Evolutionary conservation across 2,329 filamentous ascomycete genomes (phyloP).

Genomic region (Aspergillus fijiensis): DNA sequence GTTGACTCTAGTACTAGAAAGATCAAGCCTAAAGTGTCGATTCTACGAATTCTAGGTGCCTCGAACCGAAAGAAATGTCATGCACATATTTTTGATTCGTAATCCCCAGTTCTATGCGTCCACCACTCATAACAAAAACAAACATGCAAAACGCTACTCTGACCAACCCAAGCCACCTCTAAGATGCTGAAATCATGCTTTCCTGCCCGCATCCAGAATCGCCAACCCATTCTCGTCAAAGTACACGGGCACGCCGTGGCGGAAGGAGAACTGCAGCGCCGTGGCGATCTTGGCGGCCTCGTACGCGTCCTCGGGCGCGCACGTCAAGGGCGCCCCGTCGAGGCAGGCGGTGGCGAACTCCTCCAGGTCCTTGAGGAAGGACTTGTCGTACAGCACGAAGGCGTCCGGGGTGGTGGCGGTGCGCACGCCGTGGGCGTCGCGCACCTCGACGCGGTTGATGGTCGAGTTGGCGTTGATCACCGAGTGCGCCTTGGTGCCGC

Average conservation of each 20-base stretch:
- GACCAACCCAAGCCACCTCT: too few species aligned
- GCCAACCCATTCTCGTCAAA: constrained; percentile 12
- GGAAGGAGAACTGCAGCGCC: constrained; percentile 11
- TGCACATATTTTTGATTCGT: too few species aligned
- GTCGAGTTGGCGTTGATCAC: constrained; percentile 7
- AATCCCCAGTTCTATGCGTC: too few species aligned
- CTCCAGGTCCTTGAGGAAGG: constrained; percentile 7
- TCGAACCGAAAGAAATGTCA: too few species aligned
- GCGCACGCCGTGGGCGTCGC: constrained; percentile 4
- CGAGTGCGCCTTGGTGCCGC: constrained; percentile 35
- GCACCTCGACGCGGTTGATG: constrained; percentile 3
- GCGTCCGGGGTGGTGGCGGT: constrained; percentile 5
- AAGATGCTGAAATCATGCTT: neutral
- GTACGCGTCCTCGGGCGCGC: constrained; percentile 9
- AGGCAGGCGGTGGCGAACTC: constrained; percentile 11
- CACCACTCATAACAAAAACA: too few species aligned
- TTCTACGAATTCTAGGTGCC: too few species aligned
- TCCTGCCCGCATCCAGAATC: neutral
- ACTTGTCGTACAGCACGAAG: constrained; percentile 7
- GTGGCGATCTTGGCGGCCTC: constrained; percentile 10
- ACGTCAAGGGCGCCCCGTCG: constrained; percentile 4
- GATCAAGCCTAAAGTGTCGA: too few species aligned
- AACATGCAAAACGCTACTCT: too few species aligned
- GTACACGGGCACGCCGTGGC: constrained; percentile 11
- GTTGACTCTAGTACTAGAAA: too few species aligned